phyloP scores from a whole-genome alignment of 2,329 filamentous ascomycete species.

The Cercospora citrullina region DNA sequence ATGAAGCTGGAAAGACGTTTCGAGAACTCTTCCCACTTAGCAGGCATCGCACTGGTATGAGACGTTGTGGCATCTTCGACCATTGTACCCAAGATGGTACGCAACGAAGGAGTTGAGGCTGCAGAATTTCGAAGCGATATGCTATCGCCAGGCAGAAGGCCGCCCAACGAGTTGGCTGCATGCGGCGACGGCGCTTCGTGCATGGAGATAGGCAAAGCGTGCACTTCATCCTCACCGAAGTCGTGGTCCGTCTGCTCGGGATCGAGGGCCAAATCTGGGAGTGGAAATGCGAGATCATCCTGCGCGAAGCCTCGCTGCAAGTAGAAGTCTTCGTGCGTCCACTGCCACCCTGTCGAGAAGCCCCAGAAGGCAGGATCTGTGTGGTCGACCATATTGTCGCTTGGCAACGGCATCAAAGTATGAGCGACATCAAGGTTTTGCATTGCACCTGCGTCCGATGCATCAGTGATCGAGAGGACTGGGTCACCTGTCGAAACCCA shows the following conservation, averaged over 20 bases:
- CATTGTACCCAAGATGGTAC: not conserved
- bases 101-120: not conserved
- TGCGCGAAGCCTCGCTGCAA: constrained; percentile 9
- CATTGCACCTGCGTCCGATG: not conserved
- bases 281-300: not conserved
- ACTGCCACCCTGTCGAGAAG: constrained; percentile 19
- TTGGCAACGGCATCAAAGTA: not conserved
- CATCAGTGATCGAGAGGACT: not conserved
- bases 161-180: constrained; percentile 15
- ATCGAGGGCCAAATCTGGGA: not conserved
- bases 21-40: constrained; percentile 23
- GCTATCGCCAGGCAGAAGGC: constrained; percentile 18
- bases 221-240: not conserved
- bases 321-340: constrained; percentile 21
- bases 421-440: not conserved
- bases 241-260: not conserved
- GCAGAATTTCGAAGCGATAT: not conserved
- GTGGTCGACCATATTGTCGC: not conserved
- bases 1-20: constrained; percentile 22
- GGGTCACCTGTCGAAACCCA: not conserved
- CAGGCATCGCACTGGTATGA: constrained; percentile 14
- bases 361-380: not conserved
- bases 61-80: not conserved
- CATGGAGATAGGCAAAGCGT: not conserved
- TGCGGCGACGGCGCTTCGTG: constrained; percentile 2